Conservation (phyloP, 2,329 filamentous ascomycete genomes). For the Lecanosticta acicola region DNA sequence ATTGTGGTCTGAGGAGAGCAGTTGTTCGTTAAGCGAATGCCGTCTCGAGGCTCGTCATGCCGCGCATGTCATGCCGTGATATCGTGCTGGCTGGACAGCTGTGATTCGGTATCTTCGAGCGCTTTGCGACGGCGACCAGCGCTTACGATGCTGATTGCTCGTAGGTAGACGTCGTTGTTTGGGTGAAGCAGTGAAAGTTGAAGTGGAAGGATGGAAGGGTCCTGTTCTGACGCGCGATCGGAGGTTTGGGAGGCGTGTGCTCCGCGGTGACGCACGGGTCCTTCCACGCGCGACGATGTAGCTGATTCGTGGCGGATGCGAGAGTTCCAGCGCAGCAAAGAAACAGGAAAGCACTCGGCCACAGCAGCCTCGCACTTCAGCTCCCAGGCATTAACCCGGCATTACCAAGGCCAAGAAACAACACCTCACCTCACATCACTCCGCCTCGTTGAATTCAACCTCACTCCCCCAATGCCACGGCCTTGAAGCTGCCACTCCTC, state of each 20-base stretch:
- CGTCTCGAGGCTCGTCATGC: neutral
- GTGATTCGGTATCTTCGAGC: too few species aligned
- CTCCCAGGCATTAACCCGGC: neutral
- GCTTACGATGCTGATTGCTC: too few species aligned
- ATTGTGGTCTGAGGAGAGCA: neutral
- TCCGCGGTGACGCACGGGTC: neutral
- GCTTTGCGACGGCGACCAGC: too few species aligned
- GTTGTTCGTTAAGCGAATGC: conserved; percentile 2
- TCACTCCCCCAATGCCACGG: conserved; percentile 1
- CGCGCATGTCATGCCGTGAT: neutral
- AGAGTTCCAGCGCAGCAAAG: too few species aligned
- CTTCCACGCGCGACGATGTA: too few species aligned
- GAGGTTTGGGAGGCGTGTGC: neutral
- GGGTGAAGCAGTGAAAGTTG: neutral
- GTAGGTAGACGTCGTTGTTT: too few species aligned
- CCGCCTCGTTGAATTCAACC: neutral
- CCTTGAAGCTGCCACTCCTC: neutral
- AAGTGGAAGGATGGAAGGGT: neutral
- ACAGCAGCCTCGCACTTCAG: too few species aligned
- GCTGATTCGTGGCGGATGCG: too few species aligned
- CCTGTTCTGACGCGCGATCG: neutral
- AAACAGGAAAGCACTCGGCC: too few species aligned
- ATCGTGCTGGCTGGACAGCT: neutral
- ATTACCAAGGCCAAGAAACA: neutral
- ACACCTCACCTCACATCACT: too few species aligned